Percentiles rank a stretch among this genome's conserved stretches.
Conservation (phyloP, 2,329 filamentous ascomycete genomes). For the Hawksworthiomyces lignivorus region DNA sequence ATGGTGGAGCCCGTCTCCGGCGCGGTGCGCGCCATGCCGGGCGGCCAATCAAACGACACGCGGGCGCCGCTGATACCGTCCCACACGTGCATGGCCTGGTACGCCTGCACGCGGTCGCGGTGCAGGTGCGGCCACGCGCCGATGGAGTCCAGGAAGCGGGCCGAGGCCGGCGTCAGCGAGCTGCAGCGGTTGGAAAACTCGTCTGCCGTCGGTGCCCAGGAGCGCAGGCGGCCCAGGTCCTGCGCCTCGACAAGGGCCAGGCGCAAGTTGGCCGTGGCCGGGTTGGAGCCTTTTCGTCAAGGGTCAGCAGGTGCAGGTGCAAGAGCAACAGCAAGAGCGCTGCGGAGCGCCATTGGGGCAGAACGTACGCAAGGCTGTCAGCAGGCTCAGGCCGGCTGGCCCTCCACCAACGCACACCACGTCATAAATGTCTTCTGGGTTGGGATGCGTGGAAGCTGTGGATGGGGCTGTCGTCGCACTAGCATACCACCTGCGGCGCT, state of each 20-base stretch:
- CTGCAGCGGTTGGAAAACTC: constrained; percentile 91
- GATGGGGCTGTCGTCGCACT: not conserved
- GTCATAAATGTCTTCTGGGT: constrained; percentile 71
- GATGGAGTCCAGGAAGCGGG: constrained; percentile 72
- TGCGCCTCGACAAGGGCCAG: constrained; percentile 88
- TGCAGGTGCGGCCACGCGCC: constrained; percentile 79
- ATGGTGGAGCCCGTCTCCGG: constrained; percentile 49
- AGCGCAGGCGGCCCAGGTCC: constrained; percentile 62
- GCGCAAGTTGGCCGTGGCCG: constrained; percentile 66
- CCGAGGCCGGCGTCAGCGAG: constrained; percentile 83
- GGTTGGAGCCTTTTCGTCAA: constrained; percentile 55
- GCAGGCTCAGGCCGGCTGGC: constrained; percentile 76
- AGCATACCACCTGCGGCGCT: constrained; percentile 22
- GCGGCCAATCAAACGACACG: constrained; percentile 78
- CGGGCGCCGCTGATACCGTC: constrained; percentile 82
- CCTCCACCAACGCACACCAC: constrained; percentile 87
- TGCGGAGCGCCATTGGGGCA: not conserved
- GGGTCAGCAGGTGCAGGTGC: no score
- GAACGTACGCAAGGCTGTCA: constrained; percentile 64
- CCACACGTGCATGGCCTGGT: constrained; percentile 98
- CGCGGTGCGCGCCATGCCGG: constrained; percentile 30
- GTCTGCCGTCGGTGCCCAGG: constrained; percentile 58
- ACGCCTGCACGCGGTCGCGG: constrained; percentile 67
- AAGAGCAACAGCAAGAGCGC: not conserved
- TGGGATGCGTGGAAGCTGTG: constrained; percentile 18